Base-by-base conservation (phyloP, 1,139 yeast species). In the Geotrichum europaeum region DNA sequence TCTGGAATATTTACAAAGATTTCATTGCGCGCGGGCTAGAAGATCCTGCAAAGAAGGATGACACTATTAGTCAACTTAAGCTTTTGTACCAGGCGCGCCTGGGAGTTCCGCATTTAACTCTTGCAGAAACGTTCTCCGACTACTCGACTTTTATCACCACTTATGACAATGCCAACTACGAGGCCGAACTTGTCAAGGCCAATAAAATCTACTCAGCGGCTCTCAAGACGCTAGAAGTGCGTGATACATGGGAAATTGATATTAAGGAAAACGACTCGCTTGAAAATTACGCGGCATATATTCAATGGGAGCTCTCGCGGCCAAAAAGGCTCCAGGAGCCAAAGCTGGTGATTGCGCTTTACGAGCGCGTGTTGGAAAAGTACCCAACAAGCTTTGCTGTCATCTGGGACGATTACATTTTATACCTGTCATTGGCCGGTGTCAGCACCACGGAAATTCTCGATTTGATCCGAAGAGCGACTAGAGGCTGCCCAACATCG, bases 61-160 rank as follows among this genome's bases (percentile, higher is more conserved):
- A 64, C 60, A 53, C 56, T 20, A 50, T 64, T 18, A 15, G 67
- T 32, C 53, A 55, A 30, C 65, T 74, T 50, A 69, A 71, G 55
- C 68, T 69, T 4, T 61, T 78, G 22, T 76, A 78, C 62, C 63
- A 73, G 40, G 69, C 74, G 49, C 68, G 84, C 34, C 70, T 84
- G 3, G 64, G 71, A 10, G 67, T 71, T 49, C 85, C 86, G 0
- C 86, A 81, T 66, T 64, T 66, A 1, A 65, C 70, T 5, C 62
- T 84, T 4, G 78, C 77, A 1, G 76, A 77, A 0, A 79, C 84
- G 0, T 82, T 77, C 64, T 69, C 75, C 18, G 74, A 73, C 9
- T 76, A 74, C 55, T 83, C 86, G 0, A 60, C 75, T 0, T 80
- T 81, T 60, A 75, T 83, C 1, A 75, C 84, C 1, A 3, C 58